Percentiles rank a stretch among this genome's conserved stretches.
Conservation (phyloP, 2,329 filamentous ascomycete species). For the Trichoderma citrinoviride region DNA sequence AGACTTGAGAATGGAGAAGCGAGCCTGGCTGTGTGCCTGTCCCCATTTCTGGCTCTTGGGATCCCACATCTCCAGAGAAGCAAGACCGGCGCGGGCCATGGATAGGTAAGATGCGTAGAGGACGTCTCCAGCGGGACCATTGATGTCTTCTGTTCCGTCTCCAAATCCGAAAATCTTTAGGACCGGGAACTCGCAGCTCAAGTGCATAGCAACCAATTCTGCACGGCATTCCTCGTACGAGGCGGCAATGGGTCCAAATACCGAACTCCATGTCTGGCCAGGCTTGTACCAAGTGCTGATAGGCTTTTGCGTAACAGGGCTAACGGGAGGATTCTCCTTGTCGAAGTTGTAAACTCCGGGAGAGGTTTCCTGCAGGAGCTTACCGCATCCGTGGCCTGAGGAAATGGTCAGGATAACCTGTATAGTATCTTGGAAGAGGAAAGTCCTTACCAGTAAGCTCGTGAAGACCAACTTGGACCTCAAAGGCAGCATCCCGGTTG, state of each 20-base stretch:
- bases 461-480: constrained; percentile 93
- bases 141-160: constrained; percentile 68
- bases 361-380: constrained; percentile 84
- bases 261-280: constrained; percentile 89
- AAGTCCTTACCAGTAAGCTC: constrained; percentile 60
- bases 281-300: constrained; percentile 89
- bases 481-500: constrained; percentile 83
- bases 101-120: constrained; percentile 84
- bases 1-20: constrained; percentile 81
- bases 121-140: constrained; percentile 77
- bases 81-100: constrained; percentile 91
- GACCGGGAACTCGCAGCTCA: constrained; percentile 84
- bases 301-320: constrained; percentile 71
- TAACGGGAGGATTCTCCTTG: constrained; percentile 73
- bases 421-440: not conserved
- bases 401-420: constrained; percentile 22
- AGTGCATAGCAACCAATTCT: constrained; percentile 88
- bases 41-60: constrained; percentile 89
- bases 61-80: constrained; percentile 91
- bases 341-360: constrained; percentile 88
- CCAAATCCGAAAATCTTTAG: constrained; percentile 91
- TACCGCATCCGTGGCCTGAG: constrained; percentile 82
- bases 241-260: constrained; percentile 83
- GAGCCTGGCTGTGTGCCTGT: constrained; percentile 86
- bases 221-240: constrained; percentile 94